phyloP scores from a whole-genome alignment of 345 rosid species.

The Eutrema heterophyllum region DNA sequence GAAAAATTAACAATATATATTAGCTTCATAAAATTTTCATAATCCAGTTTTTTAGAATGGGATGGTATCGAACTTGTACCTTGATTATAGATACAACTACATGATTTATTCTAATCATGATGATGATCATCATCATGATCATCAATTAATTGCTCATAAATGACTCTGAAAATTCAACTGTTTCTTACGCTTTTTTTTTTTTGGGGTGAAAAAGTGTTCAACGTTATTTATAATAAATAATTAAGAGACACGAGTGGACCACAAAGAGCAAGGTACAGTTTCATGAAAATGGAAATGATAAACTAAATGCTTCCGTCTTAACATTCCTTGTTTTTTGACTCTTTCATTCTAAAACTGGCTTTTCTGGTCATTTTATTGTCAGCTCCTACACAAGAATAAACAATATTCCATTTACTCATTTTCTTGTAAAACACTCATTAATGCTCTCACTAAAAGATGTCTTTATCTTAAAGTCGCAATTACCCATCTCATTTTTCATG shows the following conservation, averaged over 20 bases:
- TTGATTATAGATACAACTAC: background rate
- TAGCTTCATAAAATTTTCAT: background rate
- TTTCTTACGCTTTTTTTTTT: background rate
- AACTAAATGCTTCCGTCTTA: conserved; percentile 5
- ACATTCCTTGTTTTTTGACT: conserved; percentile 34
- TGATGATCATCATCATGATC: background rate
- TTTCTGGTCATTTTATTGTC: conserved; percentile 29
- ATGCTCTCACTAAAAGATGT: background rate
- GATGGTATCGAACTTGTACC: background rate
- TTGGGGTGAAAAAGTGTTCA: conserved; percentile 16
- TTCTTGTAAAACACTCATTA: conserved; percentile 16
- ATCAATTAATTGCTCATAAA: conserved; percentile 16
- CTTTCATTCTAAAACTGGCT: conserved; percentile 31
- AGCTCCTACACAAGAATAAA: conserved; percentile 22
- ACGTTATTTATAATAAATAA: conserved; percentile 13
- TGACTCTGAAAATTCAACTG: conserved; percentile 7
- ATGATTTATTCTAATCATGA: background rate
- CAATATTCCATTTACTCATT: conserved; percentile 21
- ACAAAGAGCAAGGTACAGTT: conserved; percentile 30
- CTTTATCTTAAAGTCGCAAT: conserved; percentile 20
- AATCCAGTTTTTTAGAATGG: background rate
- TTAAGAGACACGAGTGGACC: conserved; percentile 17
- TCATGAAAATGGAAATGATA: conserved; percentile 28
- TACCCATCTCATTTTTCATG: conserved; percentile 7
- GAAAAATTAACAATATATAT: background rate